These are phyloP conservation scores for Apiospora aurea DNA, from an alignment of 2,329 filamentous ascomycete genomes.

Conservation along the genomic window DNA sequence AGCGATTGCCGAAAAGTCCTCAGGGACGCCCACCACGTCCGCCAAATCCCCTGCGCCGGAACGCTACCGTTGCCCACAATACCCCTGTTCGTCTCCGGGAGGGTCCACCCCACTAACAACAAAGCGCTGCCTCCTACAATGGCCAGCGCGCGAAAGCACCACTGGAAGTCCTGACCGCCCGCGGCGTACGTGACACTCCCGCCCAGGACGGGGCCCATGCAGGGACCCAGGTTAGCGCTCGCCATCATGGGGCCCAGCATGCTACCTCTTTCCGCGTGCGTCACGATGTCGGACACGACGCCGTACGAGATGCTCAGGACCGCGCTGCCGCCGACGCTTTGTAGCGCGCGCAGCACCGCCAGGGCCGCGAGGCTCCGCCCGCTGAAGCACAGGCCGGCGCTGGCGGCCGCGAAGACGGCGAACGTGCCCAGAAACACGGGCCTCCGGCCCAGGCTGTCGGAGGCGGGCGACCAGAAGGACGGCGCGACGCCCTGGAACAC, in stretches of 20 bases:
- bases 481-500: not conserved
- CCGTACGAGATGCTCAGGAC: slow-evolving; percentile 27
- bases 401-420: slow-evolving; percentile 55
- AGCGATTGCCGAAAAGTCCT: not conserved
- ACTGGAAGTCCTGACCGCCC: slow-evolving; percentile 23
- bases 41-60: slow-evolving; percentile 26
- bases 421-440: slow-evolving; percentile 50
- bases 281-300: slow-evolving; percentile 28
- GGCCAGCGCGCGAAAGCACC: slow-evolving; percentile 28
- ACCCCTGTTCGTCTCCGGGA: slow-evolving; percentile 29
- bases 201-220: slow-evolving; percentile 30
- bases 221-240: slow-evolving; percentile 23
- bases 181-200: slow-evolving; percentile 22
- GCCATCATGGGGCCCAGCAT: slow-evolving; percentile 28
- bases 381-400: slow-evolving; percentile 51
- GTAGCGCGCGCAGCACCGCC: slow-evolving; percentile 27
- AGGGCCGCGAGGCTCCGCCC: slow-evolving; percentile 27
- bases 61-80: slow-evolving; percentile 31
- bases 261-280: slow-evolving; percentile 25
- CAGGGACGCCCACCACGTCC: slow-evolving; percentile 26
- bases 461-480: not conserved
- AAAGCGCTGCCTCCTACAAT: slow-evolving; percentile 25
- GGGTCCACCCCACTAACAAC: slow-evolving; percentile 25
- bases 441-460: slow-evolving; percentile 44
- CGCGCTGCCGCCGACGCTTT: slow-evolving; percentile 27